Base-by-base conservation (phyloP, 352 stramenopile species). In the Globisporangium spiculum region DNA sequence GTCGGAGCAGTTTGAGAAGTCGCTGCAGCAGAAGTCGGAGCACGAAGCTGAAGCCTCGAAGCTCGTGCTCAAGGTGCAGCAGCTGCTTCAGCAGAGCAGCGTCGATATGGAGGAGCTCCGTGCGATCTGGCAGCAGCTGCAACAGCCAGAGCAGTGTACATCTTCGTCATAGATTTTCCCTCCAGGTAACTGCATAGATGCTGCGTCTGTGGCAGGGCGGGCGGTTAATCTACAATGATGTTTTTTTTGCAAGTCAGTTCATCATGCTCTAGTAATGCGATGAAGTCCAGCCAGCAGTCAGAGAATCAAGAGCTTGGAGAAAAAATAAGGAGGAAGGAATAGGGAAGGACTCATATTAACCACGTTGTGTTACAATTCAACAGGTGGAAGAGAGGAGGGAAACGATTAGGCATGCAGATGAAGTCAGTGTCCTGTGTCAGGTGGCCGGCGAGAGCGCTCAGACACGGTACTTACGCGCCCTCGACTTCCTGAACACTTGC, bases 1-100 rank as follows among this genome's bases (percentile, higher is more conserved):
- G 59, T 98, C 90, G 67, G 77, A 87, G 54, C 87, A 97, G 65
- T 99, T 99, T 67, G 88, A 96, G 70, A 67, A 76, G 1, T 91
- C 85, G 9, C 76, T 96, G 32, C 81, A 91, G 61, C 69, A 70
- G 38, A 74, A 79, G 2, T 68, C 22, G 8, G 66, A 77, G 46
- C 66, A 75, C 9, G 76, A 84, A 41, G 75, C 74, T 3, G 76
- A 84, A 16, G 71, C 71, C 5, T 16, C 60, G 8, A 60, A 69
- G 18, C 57, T 83, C 22, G 60, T 73, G 9, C 36, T 58, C 5
- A 55, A 73, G 63, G 68, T 82, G 26, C 27, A 81, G 60, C 46
- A 55, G 30, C 69, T 56, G 63, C 66, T 67, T 20, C 67, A 30
- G 27, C 22, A 65, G 55, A 34, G 20, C 12, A 63, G 22, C 4